Base-by-base conservation (phyloP, 192 early-diverging fungal species). In the Entomortierella beljakovae region DNA sequence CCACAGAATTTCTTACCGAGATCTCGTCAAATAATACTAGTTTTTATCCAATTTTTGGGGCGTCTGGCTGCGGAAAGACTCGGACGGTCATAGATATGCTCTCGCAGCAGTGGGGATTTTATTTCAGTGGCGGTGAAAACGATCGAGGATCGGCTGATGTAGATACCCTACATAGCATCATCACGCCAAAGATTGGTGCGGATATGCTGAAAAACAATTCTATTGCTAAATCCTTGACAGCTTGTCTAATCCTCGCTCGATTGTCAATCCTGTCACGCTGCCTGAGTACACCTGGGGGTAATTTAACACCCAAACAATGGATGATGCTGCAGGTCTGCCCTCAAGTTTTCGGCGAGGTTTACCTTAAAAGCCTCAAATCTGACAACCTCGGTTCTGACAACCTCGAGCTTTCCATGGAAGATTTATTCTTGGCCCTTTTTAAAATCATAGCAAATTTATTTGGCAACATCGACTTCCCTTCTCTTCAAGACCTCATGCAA, bases 31-130 rank as follows among this genome's bases (percentile, higher is more conserved):
- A 50, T 5, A 29, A 29, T 31, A 28, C 5, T 26, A 53, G 51
- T 26, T 10, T 26, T 29, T 53, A 2, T 26, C 57, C 66, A 0
- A 9, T 60, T 28, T 60, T 68, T 25, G 66, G 48, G 22, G 66
- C 57, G 8, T 51, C 57, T 38, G 57, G 66, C 2, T 68, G 66
- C n/a, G 66, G 57, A 7, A 68, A 68, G 57, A 68, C 67, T 22
- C 33, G 57, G 20, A 60, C 67, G 0, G 48, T 48, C 22, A 69
- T 69, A 32, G 49, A 69, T 22, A 53, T 69, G 33, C 49, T 69
- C 34, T 60, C 48, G 42, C 57, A 59, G 55, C 31, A 49, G 33
- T 59, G 57, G 66, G 66, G 66, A 43, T 68, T 68, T 29, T 68
- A 68, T 51, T 59, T 68, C 57, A 68, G 40, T 28, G 66, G 43